Percentiles rank a stretch among this genome's conserved stretches.
Evolutionary conservation across 164 flowering plant genomes (phyloP).

Genomic region (Magnolia changhungtana): DNA sequence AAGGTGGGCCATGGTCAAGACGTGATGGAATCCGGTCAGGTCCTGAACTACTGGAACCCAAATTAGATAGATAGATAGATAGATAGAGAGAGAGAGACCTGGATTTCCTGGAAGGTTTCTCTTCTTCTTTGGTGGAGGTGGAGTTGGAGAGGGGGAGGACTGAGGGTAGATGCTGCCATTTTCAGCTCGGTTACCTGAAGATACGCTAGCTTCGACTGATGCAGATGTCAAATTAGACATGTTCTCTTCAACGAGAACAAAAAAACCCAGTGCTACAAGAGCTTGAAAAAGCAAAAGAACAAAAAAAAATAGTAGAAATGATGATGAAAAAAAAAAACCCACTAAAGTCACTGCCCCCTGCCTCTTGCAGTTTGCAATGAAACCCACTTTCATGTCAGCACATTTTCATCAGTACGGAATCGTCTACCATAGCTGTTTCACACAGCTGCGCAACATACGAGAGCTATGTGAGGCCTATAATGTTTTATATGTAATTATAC

Average conservation of each 20-base stretch:
- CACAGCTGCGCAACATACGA: too few relatives aligned
- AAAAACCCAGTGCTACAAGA: slow-evolving; percentile 16
- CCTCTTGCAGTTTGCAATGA: slow-evolving; percentile 4
- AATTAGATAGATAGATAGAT: too few relatives aligned
- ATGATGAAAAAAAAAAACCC: slow-evolving; percentile 5
- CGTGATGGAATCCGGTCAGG: too few relatives aligned
- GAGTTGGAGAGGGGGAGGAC: slow-evolving; percentile 31
- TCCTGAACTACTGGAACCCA: too few relatives aligned
- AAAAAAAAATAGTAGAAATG: slow-evolving; percentile 3
- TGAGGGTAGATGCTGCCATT: slow-evolving; percentile 24
- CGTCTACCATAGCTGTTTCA: too few relatives aligned
- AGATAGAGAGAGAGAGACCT: slow-evolving; percentile 40
- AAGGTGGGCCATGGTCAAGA: too few relatives aligned
- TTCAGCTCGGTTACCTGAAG: slow-evolving; percentile 49
- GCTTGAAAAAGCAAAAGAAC: slow-evolving; percentile 3
- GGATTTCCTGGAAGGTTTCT: slow-evolving; percentile 83
- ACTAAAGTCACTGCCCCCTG: slow-evolving; percentile 8
- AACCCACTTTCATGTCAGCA: not conserved
- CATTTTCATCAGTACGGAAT: too few relatives aligned
- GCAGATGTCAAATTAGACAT: slow-evolving; percentile 83
- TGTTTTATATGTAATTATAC: too few relatives aligned
- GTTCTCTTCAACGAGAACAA: slow-evolving; percentile 41
- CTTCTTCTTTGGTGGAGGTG: slow-evolving; percentile 46
- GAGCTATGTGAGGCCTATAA: too few relatives aligned
- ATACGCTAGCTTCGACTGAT: slow-evolving; percentile 63